Percentiles rank a stretch among this genome's conserved stretches.
Evolutionary conservation across 495 filamentous ascomycete species (phyloP).

Genomic region (Ramalina intermedia): DNA sequence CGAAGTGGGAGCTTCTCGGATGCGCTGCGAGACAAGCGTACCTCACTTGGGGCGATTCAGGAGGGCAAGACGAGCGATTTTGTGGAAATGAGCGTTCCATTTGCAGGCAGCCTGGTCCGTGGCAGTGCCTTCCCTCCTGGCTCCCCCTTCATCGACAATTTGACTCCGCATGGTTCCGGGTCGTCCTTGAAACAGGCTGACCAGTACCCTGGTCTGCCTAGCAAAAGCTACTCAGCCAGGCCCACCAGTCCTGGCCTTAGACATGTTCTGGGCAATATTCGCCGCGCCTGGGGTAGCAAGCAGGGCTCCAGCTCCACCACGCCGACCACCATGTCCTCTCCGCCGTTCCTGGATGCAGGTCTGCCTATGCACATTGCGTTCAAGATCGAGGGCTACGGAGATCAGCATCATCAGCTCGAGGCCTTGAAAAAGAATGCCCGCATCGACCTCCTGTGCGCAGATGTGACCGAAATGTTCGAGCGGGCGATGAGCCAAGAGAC

Average conservation of each 20-base stretch:
- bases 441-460: constrained; percentile 70
- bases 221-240: constrained; percentile 18
- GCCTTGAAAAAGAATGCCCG: constrained; percentile 26
- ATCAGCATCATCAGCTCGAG: constrained; percentile 25
- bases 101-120: constrained; percentile 72
- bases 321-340: constrained; percentile 20
- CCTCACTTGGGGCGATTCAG: constrained; percentile 39
- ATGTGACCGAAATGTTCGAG: constrained; percentile 51
- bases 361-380: constrained; percentile 33
- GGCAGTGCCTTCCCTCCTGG: constrained; percentile 65
- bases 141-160: constrained; percentile 58
- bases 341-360: constrained; percentile 19
- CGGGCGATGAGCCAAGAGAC: constrained; percentile 9
- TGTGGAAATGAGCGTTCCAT: constrained; percentile 46
- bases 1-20: constrained; percentile 73
- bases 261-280: constrained; percentile 74
- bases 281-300: constrained; percentile 70
- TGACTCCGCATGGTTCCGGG: constrained; percentile 36
- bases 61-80: constrained; percentile 25
- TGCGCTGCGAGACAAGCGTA: constrained; percentile 62
- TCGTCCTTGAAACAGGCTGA: constrained; percentile 7
- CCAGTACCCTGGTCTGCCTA: constrained; percentile 2
- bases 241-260: constrained; percentile 54
- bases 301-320: constrained; percentile 29
- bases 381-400: constrained; percentile 31